Evolutionary conservation across 371 early-diverging fungal species (phyloP).

Genomic region (Mucor saturninus): DNA sequence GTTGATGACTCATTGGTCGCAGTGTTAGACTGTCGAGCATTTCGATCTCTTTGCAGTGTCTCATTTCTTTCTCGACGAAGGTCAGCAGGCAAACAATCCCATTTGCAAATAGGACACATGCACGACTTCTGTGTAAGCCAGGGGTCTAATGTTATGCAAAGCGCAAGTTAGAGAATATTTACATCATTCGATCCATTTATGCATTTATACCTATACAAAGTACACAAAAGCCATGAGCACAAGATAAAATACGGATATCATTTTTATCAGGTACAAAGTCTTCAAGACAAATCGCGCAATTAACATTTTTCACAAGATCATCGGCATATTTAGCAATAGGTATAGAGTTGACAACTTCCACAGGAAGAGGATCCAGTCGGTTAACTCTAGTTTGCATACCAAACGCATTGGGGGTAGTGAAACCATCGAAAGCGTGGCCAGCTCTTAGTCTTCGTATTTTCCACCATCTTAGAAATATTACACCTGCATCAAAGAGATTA

Average conservation of each 20-base stretch:
- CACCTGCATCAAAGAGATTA: constrained; percentile 17
- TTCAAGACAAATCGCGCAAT: constrained; percentile 41
- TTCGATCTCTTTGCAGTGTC: background rate
- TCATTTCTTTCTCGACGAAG: constrained; percentile 28
- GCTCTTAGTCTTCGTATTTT: constrained; percentile 36
- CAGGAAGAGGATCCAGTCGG: constrained; percentile 42
- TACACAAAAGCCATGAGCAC: constrained; percentile 44
- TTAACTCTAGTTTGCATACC: constrained; percentile 29
- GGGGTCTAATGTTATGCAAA: constrained; percentile 25
- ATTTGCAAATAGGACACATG: constrained; percentile 45
- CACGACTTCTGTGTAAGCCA: constrained; percentile 45
- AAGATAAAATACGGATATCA: constrained; percentile 35
- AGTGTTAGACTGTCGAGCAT: background rate
- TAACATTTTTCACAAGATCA: constrained; percentile 29
- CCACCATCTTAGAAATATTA: constrained; percentile 52
- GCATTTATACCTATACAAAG: constrained; percentile 36
- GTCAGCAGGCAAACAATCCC: constrained; percentile 41
- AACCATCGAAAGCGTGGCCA: constrained; percentile 3
- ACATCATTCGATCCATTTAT: background rate
- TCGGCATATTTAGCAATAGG: constrained; percentile 27
- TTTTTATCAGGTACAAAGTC: constrained; percentile 31
- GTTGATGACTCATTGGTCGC: no score
- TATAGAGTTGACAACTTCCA: constrained; percentile 38
- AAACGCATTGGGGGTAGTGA: constrained; percentile 4
- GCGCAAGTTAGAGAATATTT: background rate